Conservation (phyloP, 2,329 filamentous ascomycete genomes). For the Colletotrichum sp. region DNA sequence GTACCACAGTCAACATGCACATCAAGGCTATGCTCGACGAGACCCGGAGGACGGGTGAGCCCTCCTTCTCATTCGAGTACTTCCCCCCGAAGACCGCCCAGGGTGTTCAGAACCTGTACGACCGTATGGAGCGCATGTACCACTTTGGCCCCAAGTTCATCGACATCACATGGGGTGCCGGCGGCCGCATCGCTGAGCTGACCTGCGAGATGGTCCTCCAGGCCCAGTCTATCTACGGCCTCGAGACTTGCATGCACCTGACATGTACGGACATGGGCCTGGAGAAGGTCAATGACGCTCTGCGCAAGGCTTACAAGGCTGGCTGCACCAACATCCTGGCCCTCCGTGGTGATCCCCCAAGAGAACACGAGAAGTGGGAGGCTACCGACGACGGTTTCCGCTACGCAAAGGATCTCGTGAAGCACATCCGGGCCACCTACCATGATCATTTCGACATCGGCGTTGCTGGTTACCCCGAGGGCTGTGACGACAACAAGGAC, state of each 20-base stretch:
- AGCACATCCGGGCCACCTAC: constrained; percentile 79
- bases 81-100: constrained; percentile 98
- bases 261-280: constrained; percentile 98
- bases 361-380: constrained; percentile 94
- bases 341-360: constrained; percentile 88
- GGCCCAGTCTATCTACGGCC: constrained; percentile 90
- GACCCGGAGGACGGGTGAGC: constrained; percentile 77
- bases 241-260: constrained; percentile 99
- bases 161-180: constrained; percentile 98
- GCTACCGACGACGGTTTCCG: constrained; percentile 85
- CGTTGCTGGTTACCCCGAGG: constrained; percentile 95
- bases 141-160: constrained; percentile 93
- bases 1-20: constrained; percentile 71
- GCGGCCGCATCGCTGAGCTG: constrained; percentile 86
- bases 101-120: constrained; percentile 98
- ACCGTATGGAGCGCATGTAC: constrained; percentile 99
- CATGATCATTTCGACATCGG: constrained; percentile 88
- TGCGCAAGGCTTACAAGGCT: constrained; percentile 87
- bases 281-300: constrained; percentile 87
- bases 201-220: constrained; percentile 98
- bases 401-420: constrained; percentile 90
- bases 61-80: constrained; percentile 99
- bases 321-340: constrained; percentile 98
- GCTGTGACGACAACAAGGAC: constrained; percentile 90
- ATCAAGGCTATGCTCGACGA: constrained; percentile 90